Evolutionary conservation across 352 stramenopile genomes (phyloP).

Genomic region (Phytophthora parvispora): DNA sequence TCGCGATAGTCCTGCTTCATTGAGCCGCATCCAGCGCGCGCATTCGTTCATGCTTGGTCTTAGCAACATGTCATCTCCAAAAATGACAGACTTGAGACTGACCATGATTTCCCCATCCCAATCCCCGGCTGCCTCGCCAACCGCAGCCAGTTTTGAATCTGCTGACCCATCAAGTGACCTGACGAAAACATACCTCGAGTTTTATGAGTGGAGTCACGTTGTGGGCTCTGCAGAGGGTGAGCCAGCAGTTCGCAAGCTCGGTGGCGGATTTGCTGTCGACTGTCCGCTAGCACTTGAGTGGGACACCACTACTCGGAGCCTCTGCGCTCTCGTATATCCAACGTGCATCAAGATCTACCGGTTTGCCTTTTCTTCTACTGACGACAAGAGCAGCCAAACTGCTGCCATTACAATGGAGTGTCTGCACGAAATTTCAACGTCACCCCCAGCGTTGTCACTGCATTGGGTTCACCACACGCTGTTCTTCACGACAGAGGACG

Average conservation of each 20-base stretch:
- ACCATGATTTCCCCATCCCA: constrained; percentile 33
- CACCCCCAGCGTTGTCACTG: constrained; percentile 48
- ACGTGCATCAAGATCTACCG: constrained; percentile 58
- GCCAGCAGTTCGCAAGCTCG: constrained; percentile 24
- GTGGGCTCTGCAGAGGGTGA: constrained; percentile 14
- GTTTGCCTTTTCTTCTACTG: constrained; percentile 24
- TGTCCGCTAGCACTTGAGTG: constrained; percentile 73
- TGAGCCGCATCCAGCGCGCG: constrained; percentile 55
- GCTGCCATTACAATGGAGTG: constrained; percentile 31
- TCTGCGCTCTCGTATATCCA: constrained; percentile 72
- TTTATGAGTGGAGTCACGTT: constrained; percentile 71
- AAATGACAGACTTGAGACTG: constrained; percentile 36
- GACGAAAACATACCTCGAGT: constrained; percentile 73
- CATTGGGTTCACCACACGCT: constrained; percentile 80
- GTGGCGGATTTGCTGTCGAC: constrained; percentile 41
- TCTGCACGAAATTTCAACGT: constrained; percentile 69
- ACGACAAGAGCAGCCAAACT: constrained; percentile 10
- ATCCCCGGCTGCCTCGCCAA: constrained; percentile 21
- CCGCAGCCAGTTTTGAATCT: constrained; percentile 17
- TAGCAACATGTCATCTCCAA: constrained; percentile 46
- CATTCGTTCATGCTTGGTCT: constrained; percentile 63
- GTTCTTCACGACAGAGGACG: constrained; percentile 66
- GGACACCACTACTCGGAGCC: constrained; percentile 54
- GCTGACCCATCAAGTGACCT: constrained; percentile 45
- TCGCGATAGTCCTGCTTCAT: constrained; percentile 38